Conservation (phyloP, 139 green algal species). For the Tetratostichococcus sp. region DNA sequence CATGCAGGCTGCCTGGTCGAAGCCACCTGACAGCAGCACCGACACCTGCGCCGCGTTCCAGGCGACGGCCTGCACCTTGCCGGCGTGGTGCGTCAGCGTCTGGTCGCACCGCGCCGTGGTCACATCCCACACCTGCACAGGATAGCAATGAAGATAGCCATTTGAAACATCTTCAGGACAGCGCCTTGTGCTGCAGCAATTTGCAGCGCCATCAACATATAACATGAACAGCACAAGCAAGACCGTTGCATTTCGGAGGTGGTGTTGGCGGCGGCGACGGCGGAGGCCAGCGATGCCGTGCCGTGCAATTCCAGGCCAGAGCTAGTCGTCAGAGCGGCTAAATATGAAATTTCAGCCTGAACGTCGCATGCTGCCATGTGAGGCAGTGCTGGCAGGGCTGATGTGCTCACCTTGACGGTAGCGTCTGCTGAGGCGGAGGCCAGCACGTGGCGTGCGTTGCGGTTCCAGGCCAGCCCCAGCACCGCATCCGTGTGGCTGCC, state of each 20-base stretch:
- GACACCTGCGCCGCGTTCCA: conserved; percentile 88
- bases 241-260: too few relatives aligned
- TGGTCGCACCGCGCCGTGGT: conserved; percentile 42
- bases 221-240: too few relatives aligned
- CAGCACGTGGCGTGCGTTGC: conserved; percentile 83
- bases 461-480: conserved; percentile 89
- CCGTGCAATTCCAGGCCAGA: too few relatives aligned
- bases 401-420: conserved; percentile 67
- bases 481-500: conserved; percentile 89
- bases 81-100: conserved; percentile 84
- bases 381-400: too few relatives aligned
- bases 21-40: conserved; percentile 84
- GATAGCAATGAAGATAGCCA: background rate
- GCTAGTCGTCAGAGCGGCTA: too few relatives aligned
- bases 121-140: conserved; percentile 69
- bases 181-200: too few relatives aligned
- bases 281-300: too few relatives aligned
- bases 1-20: conserved; percentile 75
- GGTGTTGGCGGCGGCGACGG: too few relatives aligned
- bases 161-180: too few relatives aligned
- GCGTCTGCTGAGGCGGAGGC: conserved; percentile 78
- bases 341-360: too few relatives aligned
- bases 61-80: conserved; percentile 92
- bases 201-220: too few relatives aligned
- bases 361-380: too few relatives aligned